Evolutionary conservation across 306 rosid genomes (phyloP).

Genomic region (Gleditsia sinensis): DNA sequence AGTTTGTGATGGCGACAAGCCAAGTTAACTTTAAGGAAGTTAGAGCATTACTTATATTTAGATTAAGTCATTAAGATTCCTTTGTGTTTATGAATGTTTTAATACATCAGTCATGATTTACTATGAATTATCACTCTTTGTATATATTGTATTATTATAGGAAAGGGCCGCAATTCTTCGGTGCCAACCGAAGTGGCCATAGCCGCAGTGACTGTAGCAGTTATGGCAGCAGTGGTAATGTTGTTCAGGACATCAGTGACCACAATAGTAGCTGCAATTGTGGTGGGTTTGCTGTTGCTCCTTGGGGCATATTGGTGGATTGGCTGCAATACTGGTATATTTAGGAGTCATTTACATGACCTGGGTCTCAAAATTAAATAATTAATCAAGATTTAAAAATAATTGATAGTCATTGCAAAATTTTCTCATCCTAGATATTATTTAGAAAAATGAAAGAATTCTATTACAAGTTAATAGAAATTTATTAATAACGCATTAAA

Average conservation of each 20-base stretch:
- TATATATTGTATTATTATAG: slow-evolving; percentile 78
- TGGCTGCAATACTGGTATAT: slow-evolving; percentile 65
- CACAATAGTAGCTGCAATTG: slow-evolving; percentile 61
- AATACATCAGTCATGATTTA: slow-evolving; percentile 32
- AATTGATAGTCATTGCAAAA: slow-evolving; percentile 26
- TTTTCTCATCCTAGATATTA: background rate
- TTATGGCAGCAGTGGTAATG: slow-evolving; percentile 74
- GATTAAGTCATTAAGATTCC: background rate
- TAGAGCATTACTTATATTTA: background rate
- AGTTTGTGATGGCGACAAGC: background rate
- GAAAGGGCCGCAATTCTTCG: slow-evolving; percentile 74
- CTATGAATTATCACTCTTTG: slow-evolving; percentile 58
- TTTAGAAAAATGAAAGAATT: slow-evolving; percentile 26
- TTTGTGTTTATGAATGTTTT: slow-evolving; percentile 38
- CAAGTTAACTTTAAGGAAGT: background rate
- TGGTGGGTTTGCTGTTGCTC: slow-evolving; percentile 77
- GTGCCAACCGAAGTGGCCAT: slow-evolving; percentile 75
- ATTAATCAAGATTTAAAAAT: slow-evolving; percentile 38
- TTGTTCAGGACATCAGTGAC: slow-evolving; percentile 67
- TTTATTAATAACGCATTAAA: slow-evolving; percentile 20
- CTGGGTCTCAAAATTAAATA: slow-evolving; percentile 56
- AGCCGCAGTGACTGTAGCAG: slow-evolving; percentile 73
- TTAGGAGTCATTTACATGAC: slow-evolving; percentile 58
- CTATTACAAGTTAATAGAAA: slow-evolving; percentile 7
- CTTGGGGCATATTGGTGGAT: slow-evolving; percentile 80